Evolutionary conservation across 164 flowering plant genomes (phyloP), one percentile per base, ranked within the genome.

Genomic region (Vitis cinerea): DNA sequence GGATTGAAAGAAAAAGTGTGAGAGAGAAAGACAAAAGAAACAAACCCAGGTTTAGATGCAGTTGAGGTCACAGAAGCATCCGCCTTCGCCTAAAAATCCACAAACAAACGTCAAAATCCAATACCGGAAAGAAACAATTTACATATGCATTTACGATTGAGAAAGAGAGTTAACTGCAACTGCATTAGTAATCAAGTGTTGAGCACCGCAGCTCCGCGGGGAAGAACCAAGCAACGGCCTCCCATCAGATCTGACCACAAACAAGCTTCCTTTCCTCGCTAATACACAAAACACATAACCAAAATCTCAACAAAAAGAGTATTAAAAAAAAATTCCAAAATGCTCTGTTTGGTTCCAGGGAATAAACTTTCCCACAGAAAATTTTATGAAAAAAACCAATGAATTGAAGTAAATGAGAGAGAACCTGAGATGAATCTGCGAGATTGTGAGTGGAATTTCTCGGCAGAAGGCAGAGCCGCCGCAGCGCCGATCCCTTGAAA

Each of bases 21-120:
- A 31, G 37, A 5, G 37, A 31, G 37, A 31, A 31, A n/a, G 2
- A 55, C 15, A 53, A 56, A 8, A 66, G 50, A 70, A 67, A 11
- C 73, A 29, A 81, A 87, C 89, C 89, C 89, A 8, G 89, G 72
- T 73, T 81, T 84, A 10, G 87, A 76, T 13, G 82, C 67, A 5
- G 86, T 58, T 0, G 87, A 66, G 65, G 81, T 66, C 2, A 79
- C 60, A 55, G 86, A 27, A 70, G 27, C 59, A 50, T 82, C 85
- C 53, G 80, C 69, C 69, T 81, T 75, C 9, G 84, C 67, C 91
- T 87, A 75, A 7, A 75, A 49, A 71, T 64, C 31, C n/a, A 56
- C 51, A 53, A 71, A 14, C 55, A 56, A 57, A 73, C 8, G 50
- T 9, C 19, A 54, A 50, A 59, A 10, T 5, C 56, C 37, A 70